Evolutionary conservation across 495 filamentous ascomycete genomes (phyloP).

Genomic region (Neurospora sp.): DNA sequence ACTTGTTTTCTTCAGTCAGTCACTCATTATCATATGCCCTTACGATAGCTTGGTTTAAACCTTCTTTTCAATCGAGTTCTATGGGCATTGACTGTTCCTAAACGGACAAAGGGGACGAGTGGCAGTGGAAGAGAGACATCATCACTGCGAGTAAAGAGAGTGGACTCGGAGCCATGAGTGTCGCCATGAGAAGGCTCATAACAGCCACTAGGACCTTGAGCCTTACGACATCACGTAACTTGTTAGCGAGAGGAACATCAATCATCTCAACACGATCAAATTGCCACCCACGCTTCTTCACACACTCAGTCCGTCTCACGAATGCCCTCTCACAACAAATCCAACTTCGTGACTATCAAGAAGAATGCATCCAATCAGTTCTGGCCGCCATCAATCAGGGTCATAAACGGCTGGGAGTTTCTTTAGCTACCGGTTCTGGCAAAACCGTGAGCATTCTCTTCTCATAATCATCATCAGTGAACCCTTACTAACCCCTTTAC

Average conservation of each 20-base stretch:
- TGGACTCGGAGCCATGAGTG: neutral
- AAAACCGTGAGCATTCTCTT: conserved; percentile 61
- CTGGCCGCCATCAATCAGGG: conserved; percentile 60
- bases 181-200: neutral
- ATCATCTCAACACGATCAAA: neutral
- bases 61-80: neutral
- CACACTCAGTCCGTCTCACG: neutral
- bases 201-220: neutral
- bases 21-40: neutral
- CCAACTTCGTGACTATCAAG: conserved; percentile 65
- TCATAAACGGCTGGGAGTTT: conserved; percentile 75
- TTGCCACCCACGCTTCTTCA: neutral
- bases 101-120: neutral
- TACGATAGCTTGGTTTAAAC: too few species aligned
- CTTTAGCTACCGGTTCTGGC: conserved; percentile 82
- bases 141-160: neutral
- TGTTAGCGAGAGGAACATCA: neutral
- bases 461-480: neutral
- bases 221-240: neutral
- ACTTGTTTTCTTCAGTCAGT: neutral
- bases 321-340: conserved; percentile 20
- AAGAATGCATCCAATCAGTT: conserved; percentile 85
- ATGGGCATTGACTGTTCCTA: neutral
- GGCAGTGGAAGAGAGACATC: neutral
- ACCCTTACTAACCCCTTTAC: neutral